Evolutionary conservation across 192 early-diverging fungal genomes (phyloP).

Genomic region (Backusella sp.): DNA sequence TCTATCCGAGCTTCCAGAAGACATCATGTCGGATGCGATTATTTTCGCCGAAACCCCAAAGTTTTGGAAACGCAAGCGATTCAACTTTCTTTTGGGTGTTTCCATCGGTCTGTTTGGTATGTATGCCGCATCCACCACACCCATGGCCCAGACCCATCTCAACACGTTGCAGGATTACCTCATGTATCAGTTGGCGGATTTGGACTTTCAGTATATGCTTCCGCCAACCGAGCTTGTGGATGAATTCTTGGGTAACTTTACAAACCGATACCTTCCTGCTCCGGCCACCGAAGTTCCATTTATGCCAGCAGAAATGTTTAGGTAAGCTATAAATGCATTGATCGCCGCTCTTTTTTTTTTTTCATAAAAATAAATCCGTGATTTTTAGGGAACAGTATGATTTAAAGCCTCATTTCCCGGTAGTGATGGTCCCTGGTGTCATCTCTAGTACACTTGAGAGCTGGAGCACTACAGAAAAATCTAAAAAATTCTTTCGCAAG

Average conservation of each 20-base stretch:
- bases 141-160: conserved; percentile 37
- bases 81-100: conserved; percentile 28
- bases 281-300: conserved; percentile 46
- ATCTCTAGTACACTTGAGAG: conserved; percentile 86
- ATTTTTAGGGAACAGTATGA: conserved; percentile 37
- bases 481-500: conserved; percentile 82
- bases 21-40: conserved; percentile 20
- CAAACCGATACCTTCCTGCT: conserved; percentile 45
- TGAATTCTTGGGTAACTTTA: conserved; percentile 69
- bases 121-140: conserved; percentile 35
- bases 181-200: conserved; percentile 48
- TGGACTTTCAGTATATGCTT: conserved; percentile 63
- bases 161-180: conserved; percentile 38
- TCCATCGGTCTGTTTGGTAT: conserved; percentile 23
- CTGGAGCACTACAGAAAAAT: conserved; percentile 80
- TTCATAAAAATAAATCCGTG: neutral
- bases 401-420: conserved; percentile 48
- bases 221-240: conserved; percentile 65
- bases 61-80: conserved; percentile 27
- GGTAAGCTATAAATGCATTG: neutral
- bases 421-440: conserved; percentile 86
- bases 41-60: conserved; percentile 1
- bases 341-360: no score
- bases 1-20: conserved; percentile 13
- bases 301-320: conserved; percentile 40